A percentile compares a stretch with the other conserved stretches of the same genome.
These are phyloP conservation scores for Pythium rhizo-oryzae DNA, from an alignment of 352 stramenopile species.

Conservation along the genomic window DNA sequence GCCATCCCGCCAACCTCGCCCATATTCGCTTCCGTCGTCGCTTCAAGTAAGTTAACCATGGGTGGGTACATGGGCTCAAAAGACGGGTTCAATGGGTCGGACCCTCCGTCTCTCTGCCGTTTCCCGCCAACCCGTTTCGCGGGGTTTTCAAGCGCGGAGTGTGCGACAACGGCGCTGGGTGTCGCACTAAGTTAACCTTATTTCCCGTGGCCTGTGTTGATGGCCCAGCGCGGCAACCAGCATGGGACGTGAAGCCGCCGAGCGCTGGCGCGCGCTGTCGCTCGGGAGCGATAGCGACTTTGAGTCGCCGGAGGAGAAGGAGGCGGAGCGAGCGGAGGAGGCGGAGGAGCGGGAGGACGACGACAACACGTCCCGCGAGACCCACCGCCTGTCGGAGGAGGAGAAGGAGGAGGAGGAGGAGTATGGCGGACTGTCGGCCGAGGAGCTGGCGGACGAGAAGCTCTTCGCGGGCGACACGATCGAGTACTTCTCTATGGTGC, in stretches of 20 bases:
- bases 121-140: conserved; percentile 32
- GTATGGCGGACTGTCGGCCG: conserved; percentile 47
- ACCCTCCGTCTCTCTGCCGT: too few species aligned
- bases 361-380: not conserved
- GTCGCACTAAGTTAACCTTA: conserved; percentile 14
- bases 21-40: too few species aligned
- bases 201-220: conserved; percentile 1
- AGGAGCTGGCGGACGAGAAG: conserved; percentile 57
- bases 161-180: not conserved
- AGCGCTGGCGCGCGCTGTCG: not conserved
- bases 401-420: conserved; percentile 10
- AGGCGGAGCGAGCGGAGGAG: not conserved
- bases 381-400: too few species aligned
- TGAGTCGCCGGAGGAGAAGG: conserved; percentile 5
- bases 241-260: not conserved
- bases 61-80: not conserved
- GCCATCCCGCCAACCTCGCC: too few species aligned
- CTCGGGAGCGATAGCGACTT: conserved; percentile 20
- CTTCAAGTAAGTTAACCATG: conserved; percentile 14
- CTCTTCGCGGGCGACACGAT: conserved; percentile 75
- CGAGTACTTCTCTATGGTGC: conserved; percentile 77
- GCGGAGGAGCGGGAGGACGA: not conserved
- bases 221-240: not conserved
- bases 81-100: too few species aligned
- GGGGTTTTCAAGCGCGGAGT: conserved; percentile 1